Evolutionary conservation across 1,284 basidiomycete genomes (phyloP), one percentile per base, ranked within the genome.

Genomic region (Apiotrichum akiyoshidainum): DNA sequence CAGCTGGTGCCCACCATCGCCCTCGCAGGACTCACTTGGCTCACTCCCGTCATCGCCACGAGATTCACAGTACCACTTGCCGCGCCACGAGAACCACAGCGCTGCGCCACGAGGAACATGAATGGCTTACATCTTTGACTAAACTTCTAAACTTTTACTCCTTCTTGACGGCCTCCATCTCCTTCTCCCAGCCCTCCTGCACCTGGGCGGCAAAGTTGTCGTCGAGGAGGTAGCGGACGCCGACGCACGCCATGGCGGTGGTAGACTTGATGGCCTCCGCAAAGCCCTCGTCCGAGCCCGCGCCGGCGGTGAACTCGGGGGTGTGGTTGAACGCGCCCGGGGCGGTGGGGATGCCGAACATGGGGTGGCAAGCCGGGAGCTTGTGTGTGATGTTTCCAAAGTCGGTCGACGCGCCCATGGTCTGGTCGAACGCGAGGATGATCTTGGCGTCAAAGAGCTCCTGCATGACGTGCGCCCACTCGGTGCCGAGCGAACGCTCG

Each of bases 361-460:
- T 46, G 16, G 65, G 63, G 54, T 67, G 65, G 35, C 54, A 58
- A 11, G 44, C 58, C 7, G 63, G 45, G 12, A 92, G 80, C 71
- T 90, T 91, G 70, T 92, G 88, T 0, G 21, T 40, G 21, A 31
- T 21, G 50, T 57, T 56, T 21, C 60, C 57, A 50, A 61, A 61
- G 39, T 58, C 60, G 48, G 55, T 61, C 21, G 41, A 37, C 7
- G 40, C 55, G 14, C 54, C 50, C 31, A 53, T 57, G 35, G 13
- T 41, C 35, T 54, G 37, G 19, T 45, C 50, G 37, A 66, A 88
- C 89, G 67, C 89, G 90, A 1, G 86, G 89, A 73, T 90, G 84
- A 14, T 84, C 85, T 35, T 42, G 46, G 35, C 21, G 21, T 34
- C 45, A 13, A 19, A 55, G 49, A 59, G 39, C 45, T 59, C 53